A percentile compares a stretch with the other conserved stretches of the same genome.
phyloP scores from a whole-genome alignment of 331 rosid species.

The Erythrophleum ivorense region DNA sequence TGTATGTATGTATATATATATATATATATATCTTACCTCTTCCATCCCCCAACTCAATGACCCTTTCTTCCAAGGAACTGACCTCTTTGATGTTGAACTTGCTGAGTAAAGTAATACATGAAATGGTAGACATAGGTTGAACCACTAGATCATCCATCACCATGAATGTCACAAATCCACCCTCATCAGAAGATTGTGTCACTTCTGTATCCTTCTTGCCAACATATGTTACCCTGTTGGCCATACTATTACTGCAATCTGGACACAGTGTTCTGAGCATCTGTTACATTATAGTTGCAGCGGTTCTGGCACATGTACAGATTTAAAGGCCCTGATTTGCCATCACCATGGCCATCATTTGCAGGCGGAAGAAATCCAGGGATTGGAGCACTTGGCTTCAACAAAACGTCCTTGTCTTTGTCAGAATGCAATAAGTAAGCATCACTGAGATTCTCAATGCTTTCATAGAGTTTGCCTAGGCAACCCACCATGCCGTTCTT shows the following conservation, averaged over 20 bases:
- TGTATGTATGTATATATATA: no score
- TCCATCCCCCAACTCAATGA: background rate
- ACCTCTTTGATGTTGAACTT: background rate
- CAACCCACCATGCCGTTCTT: no score
- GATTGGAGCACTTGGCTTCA: no score
- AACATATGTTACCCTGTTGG: no score
- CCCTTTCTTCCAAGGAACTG: background rate
- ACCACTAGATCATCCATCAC: background rate
- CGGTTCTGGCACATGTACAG: background rate
- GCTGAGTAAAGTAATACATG: background rate
- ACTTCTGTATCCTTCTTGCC: background rate
- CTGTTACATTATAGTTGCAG: background rate
- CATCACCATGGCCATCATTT: background rate
- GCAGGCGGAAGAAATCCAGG: no score
- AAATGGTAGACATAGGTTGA: background rate
- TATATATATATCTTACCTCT: background rate
- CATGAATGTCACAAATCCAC: background rate
- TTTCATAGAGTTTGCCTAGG: no score
- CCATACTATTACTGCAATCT: background rate
- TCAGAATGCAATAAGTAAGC: no score
- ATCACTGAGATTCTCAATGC: no score
- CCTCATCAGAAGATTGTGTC: background rate
- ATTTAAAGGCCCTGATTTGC: background rate
- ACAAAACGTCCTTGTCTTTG: no score
- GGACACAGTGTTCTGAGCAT: background rate